Evolutionary conservation across 176 grass and related monocot species (phyloP).

Genomic region (Paspalum vaginatum): DNA sequence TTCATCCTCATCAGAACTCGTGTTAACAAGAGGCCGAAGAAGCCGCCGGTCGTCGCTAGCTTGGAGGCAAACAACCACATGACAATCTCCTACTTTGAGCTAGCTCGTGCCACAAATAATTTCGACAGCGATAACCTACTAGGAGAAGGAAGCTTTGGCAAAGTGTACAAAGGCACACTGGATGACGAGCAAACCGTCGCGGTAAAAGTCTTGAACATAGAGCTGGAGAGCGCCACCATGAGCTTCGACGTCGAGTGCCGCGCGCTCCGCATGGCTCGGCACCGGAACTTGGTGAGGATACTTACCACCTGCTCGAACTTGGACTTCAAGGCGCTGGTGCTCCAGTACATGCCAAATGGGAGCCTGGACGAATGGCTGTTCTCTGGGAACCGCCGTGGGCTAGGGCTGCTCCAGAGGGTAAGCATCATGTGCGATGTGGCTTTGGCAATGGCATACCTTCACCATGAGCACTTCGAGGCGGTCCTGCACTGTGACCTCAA

Average conservation of each 20-base stretch:
- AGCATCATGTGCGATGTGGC: constrained; percentile 50
- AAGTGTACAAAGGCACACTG: constrained; percentile 46
- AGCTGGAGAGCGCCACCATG: constrained; percentile 36
- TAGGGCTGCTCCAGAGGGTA: constrained; percentile 48
- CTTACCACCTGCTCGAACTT: constrained; percentile 50
- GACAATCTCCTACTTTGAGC: constrained; percentile 37
- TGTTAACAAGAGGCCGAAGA: constrained; percentile 2
- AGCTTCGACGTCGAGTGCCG: constrained; percentile 57
- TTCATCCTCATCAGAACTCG: neutral
- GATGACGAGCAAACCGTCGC: constrained; percentile 35
- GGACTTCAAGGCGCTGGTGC: constrained; percentile 62
- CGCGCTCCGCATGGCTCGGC: constrained; percentile 43
- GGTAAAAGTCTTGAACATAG: constrained; percentile 51
- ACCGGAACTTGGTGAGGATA: constrained; percentile 59
- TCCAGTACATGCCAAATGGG: constrained; percentile 56
- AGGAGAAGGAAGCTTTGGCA: constrained; percentile 51
- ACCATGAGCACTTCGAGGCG: constrained; percentile 52
- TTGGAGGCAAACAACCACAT: neutral
- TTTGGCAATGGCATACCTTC: constrained; percentile 48
- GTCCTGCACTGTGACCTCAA: constrained; percentile 63
- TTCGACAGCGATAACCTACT: constrained; percentile 36
- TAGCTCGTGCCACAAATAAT: constrained; percentile 37
- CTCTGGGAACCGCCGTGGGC: neutral
- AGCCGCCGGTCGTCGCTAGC: neutral
- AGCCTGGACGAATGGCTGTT: constrained; percentile 54